Percentiles rank a stretch among this genome's conserved stretches.
phyloP scores from a whole-genome alignment of 148 eudicot species.

The Rhododendron molle region DNA sequence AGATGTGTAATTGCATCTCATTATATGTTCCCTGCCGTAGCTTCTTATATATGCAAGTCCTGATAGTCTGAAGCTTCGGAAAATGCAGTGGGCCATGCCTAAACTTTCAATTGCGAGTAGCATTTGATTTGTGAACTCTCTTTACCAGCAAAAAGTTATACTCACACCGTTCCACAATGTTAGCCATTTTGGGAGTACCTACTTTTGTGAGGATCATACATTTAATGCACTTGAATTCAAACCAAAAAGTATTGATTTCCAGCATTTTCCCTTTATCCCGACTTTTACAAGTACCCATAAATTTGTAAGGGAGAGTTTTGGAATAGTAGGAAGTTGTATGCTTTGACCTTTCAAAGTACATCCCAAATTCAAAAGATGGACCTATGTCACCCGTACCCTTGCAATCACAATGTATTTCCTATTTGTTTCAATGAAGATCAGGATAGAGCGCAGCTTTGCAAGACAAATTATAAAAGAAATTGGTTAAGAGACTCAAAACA shows the following conservation, averaged over 20 bases:
- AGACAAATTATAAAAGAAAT: neutral
- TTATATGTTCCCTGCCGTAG: neutral
- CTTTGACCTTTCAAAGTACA: neutral
- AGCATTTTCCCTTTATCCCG: neutral
- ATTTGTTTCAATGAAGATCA: neutral
- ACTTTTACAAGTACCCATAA: neutral
- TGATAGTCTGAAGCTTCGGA: neutral
- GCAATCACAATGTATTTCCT: neutral
- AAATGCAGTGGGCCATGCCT: neutral
- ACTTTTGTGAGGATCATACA: neutral
- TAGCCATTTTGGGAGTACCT: neutral
- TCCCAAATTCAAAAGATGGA: neutral
- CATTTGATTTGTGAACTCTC: neutral
- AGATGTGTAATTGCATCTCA: neutral
- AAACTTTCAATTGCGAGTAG: neutral
- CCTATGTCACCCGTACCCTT: neutral
- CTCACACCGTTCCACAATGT: neutral
- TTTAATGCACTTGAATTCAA: neutral
- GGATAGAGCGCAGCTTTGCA: neutral
- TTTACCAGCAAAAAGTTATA: neutral
- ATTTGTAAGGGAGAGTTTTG: neutral
- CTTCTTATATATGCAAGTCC: neutral
- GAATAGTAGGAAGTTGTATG: neutral
- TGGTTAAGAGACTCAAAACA: neutral
- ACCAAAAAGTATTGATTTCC: neutral